Evolutionary conservation across 148 eudicot genomes (phyloP).

Genomic region (Rheum nobile): DNA sequence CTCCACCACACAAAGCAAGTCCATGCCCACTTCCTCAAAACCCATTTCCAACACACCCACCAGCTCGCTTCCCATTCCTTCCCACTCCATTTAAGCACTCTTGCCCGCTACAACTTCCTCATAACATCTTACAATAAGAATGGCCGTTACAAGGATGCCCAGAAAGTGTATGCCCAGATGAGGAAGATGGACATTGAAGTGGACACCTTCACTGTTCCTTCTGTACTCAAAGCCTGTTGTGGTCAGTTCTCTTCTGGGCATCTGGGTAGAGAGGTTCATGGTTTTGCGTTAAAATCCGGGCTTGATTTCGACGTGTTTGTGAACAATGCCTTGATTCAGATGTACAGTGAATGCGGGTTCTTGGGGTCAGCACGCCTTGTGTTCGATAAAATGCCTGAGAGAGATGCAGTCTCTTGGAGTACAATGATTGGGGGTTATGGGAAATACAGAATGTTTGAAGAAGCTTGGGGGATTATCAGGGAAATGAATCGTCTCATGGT

Average conservation of each 20-base stretch:
- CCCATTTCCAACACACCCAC: slow-evolving; percentile 15
- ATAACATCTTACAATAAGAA: slow-evolving; percentile 26
- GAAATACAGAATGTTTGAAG: slow-evolving; percentile 12
- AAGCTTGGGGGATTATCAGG: slow-evolving; percentile 15
- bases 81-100: slow-evolving; percentile 6
- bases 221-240: slow-evolving; percentile 20
- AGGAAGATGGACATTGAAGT: slow-evolving; percentile 12
- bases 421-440: slow-evolving; percentile 15
- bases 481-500: slow-evolving; percentile 17
- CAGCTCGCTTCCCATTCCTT: neutral
- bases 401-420: slow-evolving; percentile 27
- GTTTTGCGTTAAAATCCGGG: slow-evolving; percentile 22
- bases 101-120: slow-evolving; percentile 24
- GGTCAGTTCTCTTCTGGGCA: slow-evolving; percentile 11
- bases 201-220: slow-evolving; percentile 20
- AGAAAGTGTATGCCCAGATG: slow-evolving; percentile 10
- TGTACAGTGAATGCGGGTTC: slow-evolving; percentile 22
- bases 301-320: slow-evolving; percentile 25
- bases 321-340: slow-evolving; percentile 25
- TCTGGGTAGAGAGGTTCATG: slow-evolving; percentile 24
- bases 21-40: slow-evolving; percentile 22
- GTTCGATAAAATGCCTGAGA: slow-evolving; percentile 21
- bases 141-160: slow-evolving; percentile 12
- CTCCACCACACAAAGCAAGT: slow-evolving; percentile 16
- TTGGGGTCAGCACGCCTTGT: slow-evolving; percentile 11